Evolutionary conservation across 148 eudicot genomes (phyloP), one percentile per base, ranked within the genome.

Genomic region (Rhododendron ferrugineum): DNA sequence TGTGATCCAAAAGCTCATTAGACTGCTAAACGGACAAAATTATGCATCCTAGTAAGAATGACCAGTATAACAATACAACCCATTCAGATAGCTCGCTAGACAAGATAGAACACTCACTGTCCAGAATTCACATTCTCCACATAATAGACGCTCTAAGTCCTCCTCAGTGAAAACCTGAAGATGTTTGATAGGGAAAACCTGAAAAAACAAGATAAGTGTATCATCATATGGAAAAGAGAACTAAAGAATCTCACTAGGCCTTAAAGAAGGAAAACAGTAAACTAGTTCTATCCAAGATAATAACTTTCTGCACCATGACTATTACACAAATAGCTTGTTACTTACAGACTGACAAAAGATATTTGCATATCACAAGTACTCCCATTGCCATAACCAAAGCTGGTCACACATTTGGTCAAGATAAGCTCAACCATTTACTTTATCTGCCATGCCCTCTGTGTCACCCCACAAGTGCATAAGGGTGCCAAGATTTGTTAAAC

Each of bases 121-220:
- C 96, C 96, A 94, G 84, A 88, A 81, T 89, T 93, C 98, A 84
- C 91, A 82, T 88, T 97, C 99, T 86, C 99, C 99, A 85, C 99
- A 97, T 40, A 97, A 89, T 46, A 97, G 88, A 37, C 83, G 94
- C 83, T 97, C 99, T 32, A 97, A 89, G 85, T 95, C 98, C 64
- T 94, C 98, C 88, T 95, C 99, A 28, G 93, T 89, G 87, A 95
- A 95, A 66, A 95, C 75, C 87, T 91, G 91, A 66, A 97, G 95
- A 92, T 97, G 91, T 77, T 82, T 89, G 68, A 93, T 90, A 11
- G 95, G 90, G 82, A 97, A 92, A 83, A 95, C 96, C 99, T 97
- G 91, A 70, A 88, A 87, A 68, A 30, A 79, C 62, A 84, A 85
- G 34, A 54, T 6, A 76, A 82, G 83, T 11, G 87, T 28, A 40